phyloP scores from a whole-genome alignment of 805 yeast genomes.

The Debaryomyces castellii region DNA sequence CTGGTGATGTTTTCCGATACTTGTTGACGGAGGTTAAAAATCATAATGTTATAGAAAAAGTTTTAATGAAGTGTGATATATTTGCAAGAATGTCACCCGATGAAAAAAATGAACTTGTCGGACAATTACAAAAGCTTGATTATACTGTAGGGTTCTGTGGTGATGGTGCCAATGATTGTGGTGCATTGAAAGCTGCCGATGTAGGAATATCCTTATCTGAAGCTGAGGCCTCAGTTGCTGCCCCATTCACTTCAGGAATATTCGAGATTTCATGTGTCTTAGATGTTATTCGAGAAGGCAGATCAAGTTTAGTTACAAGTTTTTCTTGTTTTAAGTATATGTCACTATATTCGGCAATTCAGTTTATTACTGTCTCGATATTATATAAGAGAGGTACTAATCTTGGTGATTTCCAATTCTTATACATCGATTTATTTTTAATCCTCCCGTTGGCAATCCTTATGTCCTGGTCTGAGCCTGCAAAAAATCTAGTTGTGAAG shows the following conservation, averaged over 20 bases:
- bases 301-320: slow-evolving; percentile 92
- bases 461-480: slow-evolving; percentile 97
- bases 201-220: slow-evolving; percentile 95
- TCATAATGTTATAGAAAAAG: slow-evolving; percentile 40
- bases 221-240: slow-evolving; percentile 98
- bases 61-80: slow-evolving; percentile 71
- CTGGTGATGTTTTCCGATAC: slow-evolving; percentile 89
- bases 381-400: slow-evolving; percentile 87
- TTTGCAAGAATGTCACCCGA: slow-evolving; percentile 99
- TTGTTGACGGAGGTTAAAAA: slow-evolving; percentile 58
- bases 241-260: slow-evolving; percentile 89
- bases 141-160: slow-evolving; percentile 98
- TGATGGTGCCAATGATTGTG: slow-evolving; percentile 99
- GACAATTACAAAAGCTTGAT: slow-evolving; percentile 77
- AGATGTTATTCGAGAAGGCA: slow-evolving; percentile 89
- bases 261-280: slow-evolving; percentile 93
- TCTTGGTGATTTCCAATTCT: slow-evolving; percentile 93
- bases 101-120: slow-evolving; percentile 94
- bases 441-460: slow-evolving; percentile 94
- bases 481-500: slow-evolving; percentile 54
- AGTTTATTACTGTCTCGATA: slow-evolving; percentile 82
- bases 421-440: slow-evolving; percentile 87
- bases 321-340: slow-evolving; percentile 97
- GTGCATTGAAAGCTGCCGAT: slow-evolving; percentile 96
- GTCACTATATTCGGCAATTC: slow-evolving; percentile 96